Percentiles rank a stretch among this genome's conserved stretches.
Conservation (phyloP, 2,329 filamentous ascomycete species). For the Fonsecaea monophora region DNA sequence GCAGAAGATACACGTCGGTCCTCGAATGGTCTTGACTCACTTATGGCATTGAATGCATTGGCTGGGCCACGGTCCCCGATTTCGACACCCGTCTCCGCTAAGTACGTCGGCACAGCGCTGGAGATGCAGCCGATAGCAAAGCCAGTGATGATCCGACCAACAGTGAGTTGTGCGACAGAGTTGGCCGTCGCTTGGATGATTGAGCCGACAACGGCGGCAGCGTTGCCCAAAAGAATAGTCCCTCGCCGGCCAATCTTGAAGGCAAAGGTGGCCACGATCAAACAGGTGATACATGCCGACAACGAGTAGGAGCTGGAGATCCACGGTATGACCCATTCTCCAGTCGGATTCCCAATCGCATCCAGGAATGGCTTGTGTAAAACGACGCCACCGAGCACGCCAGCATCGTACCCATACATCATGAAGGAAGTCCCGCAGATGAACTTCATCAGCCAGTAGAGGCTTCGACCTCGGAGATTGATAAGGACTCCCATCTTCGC, state of each 20-base stretch:
- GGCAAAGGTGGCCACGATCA: constrained; percentile 40
- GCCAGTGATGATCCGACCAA: constrained; percentile 36
- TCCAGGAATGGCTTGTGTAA: constrained; percentile 43
- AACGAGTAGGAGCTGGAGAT: constrained; percentile 41
- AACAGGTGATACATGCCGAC: constrained; percentile 39
- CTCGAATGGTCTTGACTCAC: not conserved
- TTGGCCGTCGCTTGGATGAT: constrained; percentile 42
- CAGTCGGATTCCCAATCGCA: constrained; percentile 40
- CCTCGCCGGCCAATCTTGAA: constrained; percentile 41
- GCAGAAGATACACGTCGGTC: not conserved
- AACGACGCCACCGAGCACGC: constrained; percentile 46
- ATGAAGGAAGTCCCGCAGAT: constrained; percentile 44
- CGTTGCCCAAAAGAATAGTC: constrained; percentile 41
- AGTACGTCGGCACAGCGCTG: constrained; percentile 43
- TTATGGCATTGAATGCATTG: constrained; percentile 43
- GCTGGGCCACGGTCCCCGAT: constrained; percentile 41
- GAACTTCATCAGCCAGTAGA: constrained; percentile 35
- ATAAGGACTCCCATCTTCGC: constrained; percentile 16
- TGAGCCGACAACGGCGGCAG: constrained; percentile 43
- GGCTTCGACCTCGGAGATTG: constrained; percentile 24
- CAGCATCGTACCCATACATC: constrained; percentile 48
- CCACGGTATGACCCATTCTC: constrained; percentile 40
- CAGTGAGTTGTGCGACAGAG: constrained; percentile 42
- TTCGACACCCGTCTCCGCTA: constrained; percentile 44
- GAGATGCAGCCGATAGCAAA: constrained; percentile 46